Evolutionary conservation across 306 rosid genomes (phyloP).

Genomic region (Gynostemma pentaphyllum): DNA sequence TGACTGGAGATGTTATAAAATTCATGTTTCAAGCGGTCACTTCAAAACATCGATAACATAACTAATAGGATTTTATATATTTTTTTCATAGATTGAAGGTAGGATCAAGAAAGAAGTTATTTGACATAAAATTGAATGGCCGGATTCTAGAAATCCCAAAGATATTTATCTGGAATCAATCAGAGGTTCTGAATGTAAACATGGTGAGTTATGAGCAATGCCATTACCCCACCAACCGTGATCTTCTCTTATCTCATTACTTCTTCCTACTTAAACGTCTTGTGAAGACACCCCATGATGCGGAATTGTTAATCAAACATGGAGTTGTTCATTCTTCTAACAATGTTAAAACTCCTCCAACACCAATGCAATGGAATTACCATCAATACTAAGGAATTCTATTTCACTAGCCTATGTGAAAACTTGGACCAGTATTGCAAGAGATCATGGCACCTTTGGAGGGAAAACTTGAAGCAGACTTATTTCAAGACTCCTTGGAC

Average conservation of each 20-base stretch:
- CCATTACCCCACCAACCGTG: slow-evolving; percentile 6
- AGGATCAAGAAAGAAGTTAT: too few relatives aligned
- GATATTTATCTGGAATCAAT: neutral
- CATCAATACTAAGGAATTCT: too few relatives aligned
- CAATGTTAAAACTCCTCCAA: neutral
- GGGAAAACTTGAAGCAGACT: slow-evolving; percentile 17
- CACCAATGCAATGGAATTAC: neutral
- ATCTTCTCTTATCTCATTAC: slow-evolving; percentile 17
- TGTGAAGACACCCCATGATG: neutral
- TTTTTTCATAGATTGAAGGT: too few relatives aligned
- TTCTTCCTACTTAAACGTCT: neutral
- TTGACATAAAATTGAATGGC: neutral
- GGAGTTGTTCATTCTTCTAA: too few relatives aligned
- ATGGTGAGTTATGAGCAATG: slow-evolving; percentile 25
- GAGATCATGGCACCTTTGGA: slow-evolving; percentile 14
- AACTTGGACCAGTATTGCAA: neutral
- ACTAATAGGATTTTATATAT: too few relatives aligned
- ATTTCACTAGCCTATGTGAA: neutral
- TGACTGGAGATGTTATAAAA: too few relatives aligned
- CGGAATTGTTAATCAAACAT: too few relatives aligned
- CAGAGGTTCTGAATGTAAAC: slow-evolving; percentile 14
- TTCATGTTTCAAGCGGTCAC: too few relatives aligned
- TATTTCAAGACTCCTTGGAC: slow-evolving; percentile 23
- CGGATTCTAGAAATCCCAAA: slow-evolving; percentile 20
- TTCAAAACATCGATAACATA: too few relatives aligned